A percentile compares a stretch with the other conserved stretches of the same genome.
Evolutionary conservation across 192 early-diverging fungal genomes (phyloP).

Genomic region (Gorgonomyces haynaldii): DNA sequence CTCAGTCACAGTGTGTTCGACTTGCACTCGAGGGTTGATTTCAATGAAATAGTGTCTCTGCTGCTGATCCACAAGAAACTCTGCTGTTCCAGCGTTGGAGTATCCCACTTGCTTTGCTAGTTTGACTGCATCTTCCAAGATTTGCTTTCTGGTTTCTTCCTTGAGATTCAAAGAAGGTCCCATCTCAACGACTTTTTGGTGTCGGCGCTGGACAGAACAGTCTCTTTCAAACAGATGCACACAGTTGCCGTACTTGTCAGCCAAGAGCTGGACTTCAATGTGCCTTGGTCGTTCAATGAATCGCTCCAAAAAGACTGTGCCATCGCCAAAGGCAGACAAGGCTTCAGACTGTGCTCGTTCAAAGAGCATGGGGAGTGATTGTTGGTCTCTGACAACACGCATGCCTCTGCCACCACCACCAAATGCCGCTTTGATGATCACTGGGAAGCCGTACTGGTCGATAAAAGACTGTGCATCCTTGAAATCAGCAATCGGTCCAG

Average conservation of each 20-base stretch:
- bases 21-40: conserved; percentile 96
- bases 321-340: conserved; percentile 87
- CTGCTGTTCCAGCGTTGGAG: conserved; percentile 92
- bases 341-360: conserved; percentile 81
- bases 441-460: conserved; percentile 71
- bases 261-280: conserved; percentile 95
- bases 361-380: conserved; percentile 66
- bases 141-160: conserved; percentile 53
- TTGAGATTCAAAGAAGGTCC: conserved; percentile 68
- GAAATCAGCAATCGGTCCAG: conserved; percentile 65
- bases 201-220: conserved; percentile 93
- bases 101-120: conserved; percentile 80
- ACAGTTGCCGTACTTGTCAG: conserved; percentile 70
- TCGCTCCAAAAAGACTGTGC: conserved; percentile 88
- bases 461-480: conserved; percentile 62
- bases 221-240: conserved; percentile 90
- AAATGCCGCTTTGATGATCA: conserved; percentile 90
- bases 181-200: conserved; percentile 95
- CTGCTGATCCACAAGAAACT: conserved; percentile 85
- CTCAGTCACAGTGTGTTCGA: conserved; percentile 97
- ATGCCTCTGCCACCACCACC: conserved; percentile 41
- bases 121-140: conserved; percentile 83
- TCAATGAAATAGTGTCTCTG: conserved; percentile 95
- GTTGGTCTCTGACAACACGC: conserved; percentile 75
- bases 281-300: conserved; percentile 86